Conservation (phyloP, 148 eudicot genomes). For the Rhododendron henanense region DNA sequence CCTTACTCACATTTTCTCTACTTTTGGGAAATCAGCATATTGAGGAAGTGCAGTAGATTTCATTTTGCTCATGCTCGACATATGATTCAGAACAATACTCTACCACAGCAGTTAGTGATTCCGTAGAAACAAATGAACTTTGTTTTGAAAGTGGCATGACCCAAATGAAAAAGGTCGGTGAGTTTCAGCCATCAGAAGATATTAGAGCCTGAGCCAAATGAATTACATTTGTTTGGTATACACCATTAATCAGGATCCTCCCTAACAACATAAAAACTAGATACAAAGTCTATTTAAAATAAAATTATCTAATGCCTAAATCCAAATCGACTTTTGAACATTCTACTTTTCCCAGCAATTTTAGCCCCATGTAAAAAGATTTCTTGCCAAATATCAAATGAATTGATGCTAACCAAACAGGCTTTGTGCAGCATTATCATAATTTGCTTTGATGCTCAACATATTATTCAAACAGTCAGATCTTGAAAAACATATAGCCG, state of each 20-base stretch:
- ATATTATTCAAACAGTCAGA: neutral
- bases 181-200: neutral
- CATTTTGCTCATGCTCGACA: neutral
- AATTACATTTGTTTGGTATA: neutral
- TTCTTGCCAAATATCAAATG: neutral
- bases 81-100: neutral
- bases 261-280: neutral
- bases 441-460: neutral
- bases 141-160: neutral
- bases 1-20: neutral
- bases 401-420: neutral
- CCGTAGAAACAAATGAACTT: neutral
- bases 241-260: neutral
- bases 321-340: neutral
- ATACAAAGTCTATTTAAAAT: neutral
- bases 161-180: neutral
- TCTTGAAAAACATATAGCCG: neutral
- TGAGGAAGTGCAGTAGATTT: neutral
- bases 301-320: neutral
- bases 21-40: neutral
- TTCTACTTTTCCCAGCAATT: neutral
- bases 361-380: neutral
- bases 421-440: neutral
- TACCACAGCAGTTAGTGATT: neutral
- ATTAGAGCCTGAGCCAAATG: neutral